phyloP scores from a whole-genome alignment of 441 rosid species.

The Arabidopsis lyrata region DNA sequence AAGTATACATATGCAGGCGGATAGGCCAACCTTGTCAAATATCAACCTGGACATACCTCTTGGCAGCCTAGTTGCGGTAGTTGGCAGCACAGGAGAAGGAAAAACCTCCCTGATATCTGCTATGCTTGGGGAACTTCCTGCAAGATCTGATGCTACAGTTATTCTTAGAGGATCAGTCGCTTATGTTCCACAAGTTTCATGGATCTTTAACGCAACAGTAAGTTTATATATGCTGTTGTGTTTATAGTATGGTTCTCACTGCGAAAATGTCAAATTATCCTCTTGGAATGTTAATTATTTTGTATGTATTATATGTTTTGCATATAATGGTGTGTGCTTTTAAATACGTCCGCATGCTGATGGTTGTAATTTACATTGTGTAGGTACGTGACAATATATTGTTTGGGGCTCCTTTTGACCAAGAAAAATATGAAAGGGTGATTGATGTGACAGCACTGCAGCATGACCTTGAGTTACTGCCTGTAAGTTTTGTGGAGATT shows the following conservation, averaged over 20 bases:
- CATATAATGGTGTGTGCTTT: background rate
- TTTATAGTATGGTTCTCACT: conserved; percentile 26
- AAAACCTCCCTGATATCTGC: conserved; percentile 97
- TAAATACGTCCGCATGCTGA: conserved; percentile 8
- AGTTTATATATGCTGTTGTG: conserved; percentile 46
- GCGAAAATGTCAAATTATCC: conserved; percentile 10
- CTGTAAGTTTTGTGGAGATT: conserved; percentile 63
- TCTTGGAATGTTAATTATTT: conserved; percentile 4
- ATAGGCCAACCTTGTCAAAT: conserved; percentile 79
- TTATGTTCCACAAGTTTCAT: conserved; percentile 98
- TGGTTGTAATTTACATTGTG: conserved; percentile 33
- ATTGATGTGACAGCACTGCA: conserved; percentile 84
- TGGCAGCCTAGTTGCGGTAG: conserved; percentile 94
- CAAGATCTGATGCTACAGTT: conserved; percentile 63
- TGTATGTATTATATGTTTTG: conserved; percentile 22
- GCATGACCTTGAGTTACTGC: conserved; percentile 90
- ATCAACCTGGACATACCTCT: conserved; percentile 83
- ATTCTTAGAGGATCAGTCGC: conserved; percentile 84
- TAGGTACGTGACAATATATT: conserved; percentile 92
- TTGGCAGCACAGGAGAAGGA: conserved; percentile 98
- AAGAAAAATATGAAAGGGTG: conserved; percentile 76
- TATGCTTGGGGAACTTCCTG: conserved; percentile 95
- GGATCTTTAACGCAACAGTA: conserved; percentile 99
- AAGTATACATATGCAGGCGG: conserved; percentile 57
- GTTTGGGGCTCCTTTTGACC: conserved; percentile 78